These are phyloP conservation scores for Pyricularia sp. DNA, from an alignment of 2,329 filamentous ascomycete species.

Conservation along the genomic window DNA sequence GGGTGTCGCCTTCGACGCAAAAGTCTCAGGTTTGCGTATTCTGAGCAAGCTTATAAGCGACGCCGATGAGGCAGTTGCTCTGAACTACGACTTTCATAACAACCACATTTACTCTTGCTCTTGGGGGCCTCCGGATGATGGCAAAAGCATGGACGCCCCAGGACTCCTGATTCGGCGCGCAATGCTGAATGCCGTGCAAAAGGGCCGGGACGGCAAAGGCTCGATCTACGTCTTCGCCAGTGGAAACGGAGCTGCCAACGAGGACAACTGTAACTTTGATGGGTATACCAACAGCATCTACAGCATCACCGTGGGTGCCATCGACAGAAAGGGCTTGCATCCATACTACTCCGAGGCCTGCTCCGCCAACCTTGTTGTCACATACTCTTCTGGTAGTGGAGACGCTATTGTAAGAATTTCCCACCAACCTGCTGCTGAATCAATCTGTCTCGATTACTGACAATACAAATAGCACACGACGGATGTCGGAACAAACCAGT, in stretches of 20 bases:
- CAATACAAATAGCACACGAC: conserved; percentile 62
- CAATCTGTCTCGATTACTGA: neutral
- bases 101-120: conserved; percentile 99
- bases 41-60: conserved; percentile 85
- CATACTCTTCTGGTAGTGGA: conserved; percentile 84
- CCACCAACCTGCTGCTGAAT: neutral
- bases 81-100: conserved; percentile 85
- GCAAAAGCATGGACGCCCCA: conserved; percentile 86
- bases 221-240: conserved; percentile 96
- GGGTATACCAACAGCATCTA: conserved; percentile 99
- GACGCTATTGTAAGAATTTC: conserved; percentile 55
- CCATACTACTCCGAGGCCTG: conserved; percentile 96
- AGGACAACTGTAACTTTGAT: conserved; percentile 98
- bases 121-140: conserved; percentile 94
- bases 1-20: conserved; percentile 90
- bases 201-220: conserved; percentile 73
- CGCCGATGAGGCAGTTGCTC: conserved; percentile 80
- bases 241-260: conserved; percentile 78
- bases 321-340: conserved; percentile 79
- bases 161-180: conserved; percentile 80
- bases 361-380: conserved; percentile 90
- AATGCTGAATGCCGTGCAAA: conserved; percentile 86
- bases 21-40: conserved; percentile 85
- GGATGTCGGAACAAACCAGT: conserved; percentile 76
- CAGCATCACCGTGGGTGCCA: conserved; percentile 90